Conservation (phyloP, 139 green algal species). For the Spirogloea muscicola region DNA sequence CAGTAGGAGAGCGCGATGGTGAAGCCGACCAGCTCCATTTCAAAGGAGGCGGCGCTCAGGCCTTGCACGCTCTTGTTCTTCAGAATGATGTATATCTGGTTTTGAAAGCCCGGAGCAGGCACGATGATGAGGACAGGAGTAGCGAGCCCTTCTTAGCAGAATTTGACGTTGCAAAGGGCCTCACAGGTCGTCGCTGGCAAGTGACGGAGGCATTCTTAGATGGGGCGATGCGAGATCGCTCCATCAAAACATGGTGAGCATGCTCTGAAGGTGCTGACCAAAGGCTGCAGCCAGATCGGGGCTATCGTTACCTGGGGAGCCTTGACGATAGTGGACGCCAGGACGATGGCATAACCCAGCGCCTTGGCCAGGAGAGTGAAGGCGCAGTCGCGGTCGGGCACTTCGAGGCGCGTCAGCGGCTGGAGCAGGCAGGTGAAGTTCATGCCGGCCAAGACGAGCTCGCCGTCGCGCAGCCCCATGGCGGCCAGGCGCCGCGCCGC, state of each 20-base stretch:
- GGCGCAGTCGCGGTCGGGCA: slow-evolving; percentile 37
- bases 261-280: too few relatives aligned
- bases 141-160: too few relatives aligned
- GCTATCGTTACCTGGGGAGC: slow-evolving; percentile 45
- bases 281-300: too few relatives aligned
- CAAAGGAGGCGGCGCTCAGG: slow-evolving; percentile 40
- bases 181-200: too few relatives aligned
- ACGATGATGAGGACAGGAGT: too few relatives aligned
- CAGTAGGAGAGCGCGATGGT: slow-evolving; percentile 44
- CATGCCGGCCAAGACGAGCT: slow-evolving; percentile 21
- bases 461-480: too few relatives aligned
- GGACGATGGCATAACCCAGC: slow-evolving; percentile 36
- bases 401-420: slow-evolving; percentile 3
- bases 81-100: slow-evolving; percentile 50
- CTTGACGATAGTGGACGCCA: slow-evolving; percentile 34
- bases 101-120: too few relatives aligned
- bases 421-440: slow-evolving; percentile 31
- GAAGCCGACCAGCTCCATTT: slow-evolving; percentile 51
- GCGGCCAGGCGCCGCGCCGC: too few relatives aligned
- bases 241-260: too few relatives aligned
- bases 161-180: too few relatives aligned
- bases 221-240: too few relatives aligned
- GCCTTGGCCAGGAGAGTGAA: slow-evolving; percentile 32
- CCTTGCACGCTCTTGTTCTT: slow-evolving; percentile 47
- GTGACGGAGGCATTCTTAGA: too few relatives aligned